Evolutionary conservation across 1,139 yeast species (phyloP).

Genomic region (Blastobotrys arbuscula): DNA sequence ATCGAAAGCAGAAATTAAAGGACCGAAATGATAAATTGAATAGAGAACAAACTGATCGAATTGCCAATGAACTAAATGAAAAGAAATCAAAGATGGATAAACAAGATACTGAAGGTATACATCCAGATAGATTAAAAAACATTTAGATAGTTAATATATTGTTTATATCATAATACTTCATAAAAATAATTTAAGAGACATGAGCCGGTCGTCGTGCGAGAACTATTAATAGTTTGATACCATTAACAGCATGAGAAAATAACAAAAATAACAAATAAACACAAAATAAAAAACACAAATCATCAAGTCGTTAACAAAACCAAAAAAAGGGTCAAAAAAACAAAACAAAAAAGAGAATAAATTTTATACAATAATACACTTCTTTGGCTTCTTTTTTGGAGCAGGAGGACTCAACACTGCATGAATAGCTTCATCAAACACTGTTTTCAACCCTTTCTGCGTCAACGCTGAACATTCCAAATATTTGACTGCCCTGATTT

Average conservation of each 20-base stretch:
- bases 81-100: slow-evolving; percentile 17
- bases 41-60: slow-evolving; percentile 52
- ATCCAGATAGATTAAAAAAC: slow-evolving; percentile 24
- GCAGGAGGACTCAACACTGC: slow-evolving; percentile 55
- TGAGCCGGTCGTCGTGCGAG: too few species aligned
- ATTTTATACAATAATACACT: slow-evolving; percentile 59
- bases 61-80: slow-evolving; percentile 25
- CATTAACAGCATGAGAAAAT: background rate
- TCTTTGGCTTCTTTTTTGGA: slow-evolving; percentile 35
- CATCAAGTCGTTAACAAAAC: background rate
- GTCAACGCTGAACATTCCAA: slow-evolving; percentile 93
- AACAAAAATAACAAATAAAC: too few species aligned
- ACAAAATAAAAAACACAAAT: too few species aligned
- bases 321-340: background rate
- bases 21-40: slow-evolving; percentile 70
- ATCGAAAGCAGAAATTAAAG: slow-evolving; percentile 63
- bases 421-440: slow-evolving; percentile 75
- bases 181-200: too few species aligned
- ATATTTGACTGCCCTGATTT: slow-evolving; percentile 64
- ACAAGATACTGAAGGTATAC: slow-evolving; percentile 18
- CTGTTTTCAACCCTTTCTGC: slow-evolving; percentile 69
- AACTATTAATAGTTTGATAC: too few species aligned
- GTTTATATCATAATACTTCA: too few species aligned
- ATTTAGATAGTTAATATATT: slow-evolving; percentile 4
- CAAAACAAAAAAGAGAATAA: background rate